phyloP scores from a whole-genome alignment of 2,329 filamentous ascomycete genomes.

The Ceratocystis cubensis region DNA sequence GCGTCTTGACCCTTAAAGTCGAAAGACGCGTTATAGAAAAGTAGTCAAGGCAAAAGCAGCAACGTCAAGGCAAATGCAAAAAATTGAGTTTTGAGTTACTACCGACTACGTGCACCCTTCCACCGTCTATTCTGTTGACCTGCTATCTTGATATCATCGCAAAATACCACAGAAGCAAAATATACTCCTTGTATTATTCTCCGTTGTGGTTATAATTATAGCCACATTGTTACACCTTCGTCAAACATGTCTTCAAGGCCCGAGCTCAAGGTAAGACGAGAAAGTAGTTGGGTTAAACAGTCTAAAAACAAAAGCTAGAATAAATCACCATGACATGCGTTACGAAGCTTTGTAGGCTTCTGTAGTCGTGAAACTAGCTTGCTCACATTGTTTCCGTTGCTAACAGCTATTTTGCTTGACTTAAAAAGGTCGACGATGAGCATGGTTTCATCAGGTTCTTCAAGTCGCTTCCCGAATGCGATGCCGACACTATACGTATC shows the following conservation, averaged over 20 bases:
- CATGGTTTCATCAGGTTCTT: slow-evolving; percentile 94
- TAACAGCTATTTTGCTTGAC: slow-evolving; percentile 12
- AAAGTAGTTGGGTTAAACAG: neutral
- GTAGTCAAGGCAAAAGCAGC: no score
- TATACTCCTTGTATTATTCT: neutral
- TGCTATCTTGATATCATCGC: neutral
- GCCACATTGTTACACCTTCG: neutral
- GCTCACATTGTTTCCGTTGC: neutral
- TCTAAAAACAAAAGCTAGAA: neutral
- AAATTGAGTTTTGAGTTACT: neutral
- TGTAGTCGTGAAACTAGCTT: neutral
- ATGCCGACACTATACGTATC: slow-evolving; percentile 68
- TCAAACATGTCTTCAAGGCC: slow-evolving; percentile 55
- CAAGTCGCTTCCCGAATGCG: slow-evolving; percentile 62
- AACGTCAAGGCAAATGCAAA: slow-evolving; percentile 4
- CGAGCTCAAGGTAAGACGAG: slow-evolving; percentile 49
- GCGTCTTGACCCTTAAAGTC: slow-evolving; percentile 2
- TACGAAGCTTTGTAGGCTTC: neutral
- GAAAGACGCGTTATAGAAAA: neutral
- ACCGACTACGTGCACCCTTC: neutral
- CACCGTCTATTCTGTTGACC: neutral
- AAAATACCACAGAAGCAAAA: neutral
- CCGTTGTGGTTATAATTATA: neutral
- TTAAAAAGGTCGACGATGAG: slow-evolving; percentile 75
- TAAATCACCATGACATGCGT: neutral